Conservation (phyloP, 176 grass and related monocot species). For the Melocanna baccifera region DNA sequence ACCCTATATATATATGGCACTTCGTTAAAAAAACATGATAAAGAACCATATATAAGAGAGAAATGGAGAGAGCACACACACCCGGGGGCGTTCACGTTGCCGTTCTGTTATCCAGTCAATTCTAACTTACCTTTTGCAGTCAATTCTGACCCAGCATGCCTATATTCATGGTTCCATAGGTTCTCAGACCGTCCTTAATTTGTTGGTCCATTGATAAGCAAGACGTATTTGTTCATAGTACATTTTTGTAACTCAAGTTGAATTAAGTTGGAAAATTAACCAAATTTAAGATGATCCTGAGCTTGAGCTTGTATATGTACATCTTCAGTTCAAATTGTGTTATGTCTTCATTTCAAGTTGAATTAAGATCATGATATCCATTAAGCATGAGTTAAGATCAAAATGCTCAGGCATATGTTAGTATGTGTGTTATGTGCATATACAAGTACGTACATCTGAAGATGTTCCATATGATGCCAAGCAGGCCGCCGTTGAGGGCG, state of each 20-base stretch:
- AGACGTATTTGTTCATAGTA: no score
- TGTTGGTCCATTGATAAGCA: neutral
- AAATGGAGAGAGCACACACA: neutral
- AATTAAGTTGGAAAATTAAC: neutral
- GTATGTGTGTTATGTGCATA: neutral
- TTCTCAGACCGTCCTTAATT: neutral
- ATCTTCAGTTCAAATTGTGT: neutral
- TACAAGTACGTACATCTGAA: conserved; percentile 11
- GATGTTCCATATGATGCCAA: conserved; percentile 41
- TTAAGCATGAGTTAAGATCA: neutral
- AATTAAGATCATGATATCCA: neutral
- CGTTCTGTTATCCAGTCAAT: neutral
- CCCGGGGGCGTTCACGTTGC: no score
- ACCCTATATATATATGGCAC: neutral
- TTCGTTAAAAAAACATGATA: neutral
- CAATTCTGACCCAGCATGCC: neutral
- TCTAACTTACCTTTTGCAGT: neutral
- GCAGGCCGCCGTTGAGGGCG: conserved; percentile 54
- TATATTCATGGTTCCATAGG: neutral
- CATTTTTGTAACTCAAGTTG: neutral
- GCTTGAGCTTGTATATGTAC: neutral
- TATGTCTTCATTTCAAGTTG: neutral
- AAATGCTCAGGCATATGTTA: neutral
- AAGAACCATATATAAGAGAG: neutral
- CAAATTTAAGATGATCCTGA: neutral